Evolutionary conservation across 805 yeast species (phyloP).

Genomic region (Suhomyces vadensis): DNA sequence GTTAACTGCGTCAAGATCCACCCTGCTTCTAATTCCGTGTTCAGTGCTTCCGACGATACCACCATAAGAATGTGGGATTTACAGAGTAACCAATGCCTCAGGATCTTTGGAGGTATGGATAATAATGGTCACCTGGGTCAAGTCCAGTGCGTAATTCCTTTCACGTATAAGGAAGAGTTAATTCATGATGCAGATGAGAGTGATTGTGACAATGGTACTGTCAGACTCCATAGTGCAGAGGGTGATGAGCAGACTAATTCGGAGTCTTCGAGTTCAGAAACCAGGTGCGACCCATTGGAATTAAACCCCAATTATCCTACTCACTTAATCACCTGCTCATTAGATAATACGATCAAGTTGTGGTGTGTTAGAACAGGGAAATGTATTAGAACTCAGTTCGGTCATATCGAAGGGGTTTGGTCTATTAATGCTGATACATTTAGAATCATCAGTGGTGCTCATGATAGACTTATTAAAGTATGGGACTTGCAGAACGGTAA

Average conservation of each 20-base stretch:
- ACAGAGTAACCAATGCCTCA: slow-evolving; percentile 71
- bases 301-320: slow-evolving; percentile 58
- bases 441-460: slow-evolving; percentile 92
- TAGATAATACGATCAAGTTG: slow-evolving; percentile 88
- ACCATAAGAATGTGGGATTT: slow-evolving; percentile 96
- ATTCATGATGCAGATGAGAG: slow-evolving; percentile 47
- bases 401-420: slow-evolving; percentile 99
- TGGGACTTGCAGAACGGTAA: slow-evolving; percentile 97
- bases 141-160: slow-evolving; percentile 88
- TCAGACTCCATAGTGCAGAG: slow-evolving; percentile 1
- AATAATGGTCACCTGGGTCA: slow-evolving; percentile 89
- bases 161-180: slow-evolving; percentile 64
- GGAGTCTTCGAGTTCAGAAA: not conserved
- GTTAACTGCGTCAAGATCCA: slow-evolving; percentile 90
- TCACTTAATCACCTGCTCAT: slow-evolving; percentile 80
- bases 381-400: slow-evolving; percentile 92
- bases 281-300: slow-evolving; percentile 8
- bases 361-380: slow-evolving; percentile 89
- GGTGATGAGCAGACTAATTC: slow-evolving; percentile 2
- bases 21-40: slow-evolving; percentile 71
- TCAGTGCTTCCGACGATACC: slow-evolving; percentile 88
- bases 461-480: slow-evolving; percentile 83
- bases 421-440: slow-evolving; percentile 94
- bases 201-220: slow-evolving; percentile 1
- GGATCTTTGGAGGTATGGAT: slow-evolving; percentile 73